A percentile compares a stretch with the other conserved stretches of the same genome.
These are phyloP conservation scores for Simplicillium sp. DNA, from an alignment of 2,329 filamentous ascomycete species.

Conservation along the genomic window DNA sequence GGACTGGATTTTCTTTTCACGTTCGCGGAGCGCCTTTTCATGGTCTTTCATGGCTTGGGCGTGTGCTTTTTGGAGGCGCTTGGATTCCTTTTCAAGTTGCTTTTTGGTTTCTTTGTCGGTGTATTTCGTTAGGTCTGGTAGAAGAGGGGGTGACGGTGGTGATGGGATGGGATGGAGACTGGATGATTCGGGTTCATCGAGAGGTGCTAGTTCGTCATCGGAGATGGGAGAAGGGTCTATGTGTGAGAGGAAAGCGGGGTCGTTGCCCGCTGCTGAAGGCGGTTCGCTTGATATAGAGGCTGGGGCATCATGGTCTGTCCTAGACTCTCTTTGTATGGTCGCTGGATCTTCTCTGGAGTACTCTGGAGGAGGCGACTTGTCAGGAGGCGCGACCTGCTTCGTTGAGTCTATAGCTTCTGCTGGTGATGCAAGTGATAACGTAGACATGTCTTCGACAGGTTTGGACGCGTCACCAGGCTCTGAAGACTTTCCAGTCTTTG, in stretches of 20 bases:
- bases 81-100: constrained; percentile 59
- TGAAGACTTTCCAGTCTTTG: constrained; percentile 7
- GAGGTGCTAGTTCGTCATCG: constrained; percentile 6
- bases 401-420: no score
- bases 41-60: constrained; percentile 58
- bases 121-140: constrained; percentile 47
- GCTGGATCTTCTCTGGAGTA: no score
- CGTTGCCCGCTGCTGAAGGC: no score
- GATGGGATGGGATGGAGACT: constrained; percentile 34
- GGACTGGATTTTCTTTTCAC: constrained; percentile 50
- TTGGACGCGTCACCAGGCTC: no score
- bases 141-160: constrained; percentile 33
- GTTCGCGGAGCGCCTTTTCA: constrained; percentile 53
- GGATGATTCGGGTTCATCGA: background rate
- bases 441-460: no score
- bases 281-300: no score
- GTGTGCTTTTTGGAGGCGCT: constrained; percentile 53
- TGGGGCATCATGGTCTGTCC: no score
- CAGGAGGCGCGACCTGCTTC: no score
- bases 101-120: constrained; percentile 57
- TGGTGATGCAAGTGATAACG: no score
- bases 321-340: no score
- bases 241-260: background rate
- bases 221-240: background rate
- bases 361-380: no score